Conservation (phyloP, 495 filamentous ascomycete genomes). For the Podospora bellae-mahoneyi region DNA sequence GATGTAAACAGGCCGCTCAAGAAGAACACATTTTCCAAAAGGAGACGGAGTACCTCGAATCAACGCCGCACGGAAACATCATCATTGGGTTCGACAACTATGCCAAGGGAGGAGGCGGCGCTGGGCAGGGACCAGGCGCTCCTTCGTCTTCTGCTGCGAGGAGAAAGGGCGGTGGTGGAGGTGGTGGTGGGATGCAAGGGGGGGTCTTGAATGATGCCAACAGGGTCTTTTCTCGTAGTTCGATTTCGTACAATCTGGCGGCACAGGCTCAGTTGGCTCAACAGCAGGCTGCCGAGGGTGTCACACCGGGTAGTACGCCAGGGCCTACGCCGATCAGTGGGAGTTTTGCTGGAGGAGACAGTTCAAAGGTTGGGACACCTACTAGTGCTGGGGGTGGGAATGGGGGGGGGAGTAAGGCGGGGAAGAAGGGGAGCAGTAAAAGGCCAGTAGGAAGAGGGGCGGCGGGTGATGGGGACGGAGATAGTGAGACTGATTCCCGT, state of each 20-base stretch:
- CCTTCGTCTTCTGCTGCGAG: background rate
- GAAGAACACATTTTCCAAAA: slow-evolving; percentile 83
- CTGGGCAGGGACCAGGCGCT: background rate
- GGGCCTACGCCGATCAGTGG: slow-evolving; percentile 35
- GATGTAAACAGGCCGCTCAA: slow-evolving; percentile 28
- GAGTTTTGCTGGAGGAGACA: slow-evolving; percentile 25
- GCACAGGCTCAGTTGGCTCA: slow-evolving; percentile 15
- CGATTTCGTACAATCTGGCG: slow-evolving; percentile 51
- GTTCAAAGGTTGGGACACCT: slow-evolving; percentile 45
- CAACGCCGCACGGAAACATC: slow-evolving; percentile 88
- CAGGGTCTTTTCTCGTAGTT: slow-evolving; percentile 20
- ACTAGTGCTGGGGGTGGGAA: slow-evolving; percentile 35
- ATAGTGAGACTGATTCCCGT: slow-evolving; percentile 50
- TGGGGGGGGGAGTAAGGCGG: slow-evolving; percentile 36
- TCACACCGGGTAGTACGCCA: slow-evolving; percentile 36
- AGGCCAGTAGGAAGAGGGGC: too few species aligned
- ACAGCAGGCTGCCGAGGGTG: slow-evolving; percentile 28
- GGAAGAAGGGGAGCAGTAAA: slow-evolving; percentile 39
- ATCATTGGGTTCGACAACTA: slow-evolving; percentile 97
- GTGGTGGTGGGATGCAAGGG: background rate
- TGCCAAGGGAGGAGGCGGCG: slow-evolving; percentile 64
- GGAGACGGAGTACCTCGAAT: slow-evolving; percentile 87
- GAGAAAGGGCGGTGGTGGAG: slow-evolving; percentile 4
- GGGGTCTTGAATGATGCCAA: background rate
- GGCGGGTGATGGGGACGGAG: slow-evolving; percentile 27